Percentiles rank a stretch among this genome's conserved stretches.
phyloP scores from a whole-genome alignment of 257 asterid species.

The Striga asiatica region DNA sequence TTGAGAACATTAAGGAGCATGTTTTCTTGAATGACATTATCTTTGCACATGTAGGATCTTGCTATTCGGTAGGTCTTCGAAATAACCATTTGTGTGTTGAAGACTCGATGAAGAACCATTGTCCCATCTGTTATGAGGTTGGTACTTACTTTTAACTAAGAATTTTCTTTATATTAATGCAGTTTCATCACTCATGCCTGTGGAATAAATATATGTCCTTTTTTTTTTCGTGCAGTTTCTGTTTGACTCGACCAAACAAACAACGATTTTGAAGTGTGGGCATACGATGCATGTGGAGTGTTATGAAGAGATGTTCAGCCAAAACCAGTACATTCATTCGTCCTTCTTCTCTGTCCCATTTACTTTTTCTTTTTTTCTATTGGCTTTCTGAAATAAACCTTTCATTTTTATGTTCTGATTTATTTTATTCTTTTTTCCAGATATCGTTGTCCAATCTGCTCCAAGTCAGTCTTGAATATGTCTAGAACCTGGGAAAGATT shows the following conservation, averaged over 20 bases:
- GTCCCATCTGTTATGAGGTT: slow-evolving; percentile 97
- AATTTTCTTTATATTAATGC: neutral
- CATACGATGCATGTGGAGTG: slow-evolving; percentile 83
- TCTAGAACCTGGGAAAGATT: slow-evolving; percentile 51
- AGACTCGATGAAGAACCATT: slow-evolving; percentile 83
- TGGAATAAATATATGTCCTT: slow-evolving; percentile 7
- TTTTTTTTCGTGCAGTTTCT: slow-evolving; percentile 50
- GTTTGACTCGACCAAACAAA: slow-evolving; percentile 69
- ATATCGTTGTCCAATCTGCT: slow-evolving; percentile 90
- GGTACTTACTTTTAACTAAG: neutral
- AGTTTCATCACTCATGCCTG: slow-evolving; percentile 2
- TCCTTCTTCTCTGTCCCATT: neutral
- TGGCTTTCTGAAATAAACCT: neutral
- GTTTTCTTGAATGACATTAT: neutral
- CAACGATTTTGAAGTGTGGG: slow-evolving; percentile 74
- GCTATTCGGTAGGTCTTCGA: slow-evolving; percentile 54
- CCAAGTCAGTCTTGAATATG: slow-evolving; percentile 64
- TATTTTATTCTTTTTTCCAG: slow-evolving; percentile 23
- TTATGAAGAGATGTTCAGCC: slow-evolving; percentile 42
- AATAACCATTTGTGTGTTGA: slow-evolving; percentile 74
- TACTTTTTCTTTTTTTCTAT: too few relatives aligned
- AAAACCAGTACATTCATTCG: slow-evolving; percentile 50
- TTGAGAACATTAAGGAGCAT: neutral
- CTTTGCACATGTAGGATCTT: slow-evolving; percentile 49
- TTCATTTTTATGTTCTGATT: slow-evolving; percentile 5